Conservation (phyloP, 78 protist genomes). For the Bodo saltans region DNA sequence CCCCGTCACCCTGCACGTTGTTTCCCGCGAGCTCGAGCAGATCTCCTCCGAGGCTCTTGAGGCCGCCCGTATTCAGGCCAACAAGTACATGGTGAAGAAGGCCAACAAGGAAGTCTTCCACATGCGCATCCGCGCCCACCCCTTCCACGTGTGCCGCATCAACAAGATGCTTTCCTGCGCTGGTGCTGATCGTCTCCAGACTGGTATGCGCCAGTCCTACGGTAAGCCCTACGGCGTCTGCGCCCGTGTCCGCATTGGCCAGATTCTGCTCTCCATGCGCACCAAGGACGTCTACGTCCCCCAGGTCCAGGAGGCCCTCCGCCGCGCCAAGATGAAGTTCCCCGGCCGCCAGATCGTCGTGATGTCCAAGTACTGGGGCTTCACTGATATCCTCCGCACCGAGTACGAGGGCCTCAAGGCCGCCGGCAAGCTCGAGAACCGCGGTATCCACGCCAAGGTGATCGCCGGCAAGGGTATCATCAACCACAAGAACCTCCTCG, state of each 20-base stretch:
- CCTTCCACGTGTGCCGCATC: slow-evolving; percentile 99
- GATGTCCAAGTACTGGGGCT: slow-evolving; percentile 94
- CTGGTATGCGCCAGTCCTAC: slow-evolving; percentile 99
- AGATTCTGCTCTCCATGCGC: slow-evolving; percentile 94
- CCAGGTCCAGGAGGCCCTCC: slow-evolving; percentile 91
- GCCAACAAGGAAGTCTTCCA: slow-evolving; percentile 97
- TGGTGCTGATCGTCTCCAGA: slow-evolving; percentile 99
- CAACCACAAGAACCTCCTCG: slow-evolving; percentile 21
- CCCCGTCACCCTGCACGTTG: slow-evolving; percentile 96
- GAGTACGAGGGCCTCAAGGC: slow-evolving; percentile 57
- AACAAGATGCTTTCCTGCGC: slow-evolving; percentile 99
- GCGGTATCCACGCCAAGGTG: background rate
- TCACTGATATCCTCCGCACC: slow-evolving; percentile 83
- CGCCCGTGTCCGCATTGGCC: slow-evolving; percentile 98
- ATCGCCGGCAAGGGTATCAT: background rate
- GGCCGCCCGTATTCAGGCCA: slow-evolving; percentile 98
- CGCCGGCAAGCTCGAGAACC: background rate
- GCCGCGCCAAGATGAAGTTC: slow-evolving; percentile 97
- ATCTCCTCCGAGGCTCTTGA: slow-evolving; percentile 96
- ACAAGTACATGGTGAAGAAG: slow-evolving; percentile 95
- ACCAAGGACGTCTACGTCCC: slow-evolving; percentile 59
- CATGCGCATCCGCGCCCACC: slow-evolving; percentile 98
- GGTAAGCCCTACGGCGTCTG: slow-evolving; percentile 96
- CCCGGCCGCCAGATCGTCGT: slow-evolving; percentile 97
- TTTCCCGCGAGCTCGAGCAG: slow-evolving; percentile 97